Conservation (phyloP, 345 rosid species). For the Atalantia buxifolia region DNA sequence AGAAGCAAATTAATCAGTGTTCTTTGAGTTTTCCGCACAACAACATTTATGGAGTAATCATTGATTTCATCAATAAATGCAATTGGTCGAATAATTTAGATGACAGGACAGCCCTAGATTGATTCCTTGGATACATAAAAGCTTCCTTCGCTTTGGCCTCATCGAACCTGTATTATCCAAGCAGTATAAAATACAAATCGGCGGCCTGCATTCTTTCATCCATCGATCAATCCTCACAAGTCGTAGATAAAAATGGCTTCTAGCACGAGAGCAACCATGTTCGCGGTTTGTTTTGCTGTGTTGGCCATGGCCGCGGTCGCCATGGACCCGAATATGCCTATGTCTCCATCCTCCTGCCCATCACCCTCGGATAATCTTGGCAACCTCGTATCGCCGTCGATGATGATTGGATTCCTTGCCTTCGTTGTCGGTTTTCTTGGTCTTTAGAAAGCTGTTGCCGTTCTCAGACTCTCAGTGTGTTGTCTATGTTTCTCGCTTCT, state of each 20-base stretch:
- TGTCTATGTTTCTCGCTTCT: too few species aligned
- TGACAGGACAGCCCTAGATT: not conserved
- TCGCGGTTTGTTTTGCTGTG: conserved; percentile 18
- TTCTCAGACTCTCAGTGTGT: too few species aligned
- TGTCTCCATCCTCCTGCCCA: not conserved
- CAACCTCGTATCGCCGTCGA: conserved; percentile 15
- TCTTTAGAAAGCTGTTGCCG: not conserved
- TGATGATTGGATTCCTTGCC: conserved; percentile 19
- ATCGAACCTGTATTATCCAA: not conserved
- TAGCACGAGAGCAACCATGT: not conserved
- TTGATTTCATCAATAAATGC: not conserved
- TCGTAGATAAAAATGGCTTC: conserved; percentile 4
- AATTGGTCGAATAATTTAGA: not conserved
- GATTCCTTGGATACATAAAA: not conserved
- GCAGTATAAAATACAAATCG: not conserved
- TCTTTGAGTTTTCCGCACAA: not conserved
- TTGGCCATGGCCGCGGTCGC: conserved; percentile 18
- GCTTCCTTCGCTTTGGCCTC: not conserved
- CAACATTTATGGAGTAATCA: not conserved
- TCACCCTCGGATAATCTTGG: not conserved
- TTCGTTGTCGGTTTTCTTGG: conserved; percentile 14
- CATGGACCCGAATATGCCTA: conserved; percentile 22
- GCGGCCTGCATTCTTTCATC: not conserved
- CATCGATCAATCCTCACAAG: not conserved
- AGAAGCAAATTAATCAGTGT: not conserved